These are phyloP conservation scores for Solanum chacoense DNA, from an alignment of 305 asterid genomes.

Conservation along the genomic window DNA sequence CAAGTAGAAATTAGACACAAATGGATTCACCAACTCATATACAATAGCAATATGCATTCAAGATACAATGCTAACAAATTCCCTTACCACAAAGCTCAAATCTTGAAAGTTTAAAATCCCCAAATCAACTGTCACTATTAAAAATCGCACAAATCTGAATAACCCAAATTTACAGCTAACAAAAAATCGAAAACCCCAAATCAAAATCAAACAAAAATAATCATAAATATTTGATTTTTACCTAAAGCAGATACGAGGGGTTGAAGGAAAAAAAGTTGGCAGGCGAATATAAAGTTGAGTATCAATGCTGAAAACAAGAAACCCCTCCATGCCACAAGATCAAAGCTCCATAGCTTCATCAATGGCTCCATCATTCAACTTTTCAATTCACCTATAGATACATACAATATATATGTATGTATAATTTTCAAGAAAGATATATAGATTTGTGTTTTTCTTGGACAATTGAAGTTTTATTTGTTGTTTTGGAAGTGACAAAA, in stretches of 20 bases:
- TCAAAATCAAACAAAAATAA: not conserved
- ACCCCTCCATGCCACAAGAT: constrained; percentile 60
- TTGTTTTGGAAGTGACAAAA: not conserved
- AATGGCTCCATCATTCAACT: constrained; percentile 17
- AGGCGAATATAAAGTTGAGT: constrained; percentile 59
- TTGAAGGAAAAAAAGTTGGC: constrained; percentile 68
- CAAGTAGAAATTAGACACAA: not conserved
- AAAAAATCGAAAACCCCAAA: not conserved
- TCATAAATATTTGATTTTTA: not conserved
- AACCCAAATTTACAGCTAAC: not conserved
- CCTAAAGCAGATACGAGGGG: constrained; percentile 76
- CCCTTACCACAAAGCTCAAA: not conserved
- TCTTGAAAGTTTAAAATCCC: not conserved
- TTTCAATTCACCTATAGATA: not conserved
- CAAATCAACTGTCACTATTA: not conserved
- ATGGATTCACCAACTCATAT: not conserved
- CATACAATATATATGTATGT: not conserved
- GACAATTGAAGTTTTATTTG: not conserved
- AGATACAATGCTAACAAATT: not conserved
- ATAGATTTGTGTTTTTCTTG: not conserved
- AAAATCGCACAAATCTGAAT: not conserved
- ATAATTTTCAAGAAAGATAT: not conserved
- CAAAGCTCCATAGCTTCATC: constrained; percentile 42
- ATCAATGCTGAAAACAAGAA: constrained; percentile 30
- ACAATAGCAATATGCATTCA: not conserved